Evolutionary conservation across 192 early-diverging fungal species (phyloP).

Genomic region (Phlyctochytrium planicorne): DNA sequence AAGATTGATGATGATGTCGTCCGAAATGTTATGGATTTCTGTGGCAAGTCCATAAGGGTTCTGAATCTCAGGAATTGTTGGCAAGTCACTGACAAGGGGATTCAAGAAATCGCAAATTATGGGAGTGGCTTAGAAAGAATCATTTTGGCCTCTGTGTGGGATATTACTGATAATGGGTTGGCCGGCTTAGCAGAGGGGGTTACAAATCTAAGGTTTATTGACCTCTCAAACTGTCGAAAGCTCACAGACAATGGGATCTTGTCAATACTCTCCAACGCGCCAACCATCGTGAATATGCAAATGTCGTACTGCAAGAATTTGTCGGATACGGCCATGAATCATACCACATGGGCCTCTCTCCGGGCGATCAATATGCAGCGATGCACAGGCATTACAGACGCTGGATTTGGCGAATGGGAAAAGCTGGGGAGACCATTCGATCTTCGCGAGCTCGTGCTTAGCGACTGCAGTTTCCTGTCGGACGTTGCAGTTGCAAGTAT

Average conservation of each 20-base stretch:
- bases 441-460: slow-evolving; percentile 58
- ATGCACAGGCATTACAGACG: slow-evolving; percentile 71
- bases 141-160: slow-evolving; percentile 70
- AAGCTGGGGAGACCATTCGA: slow-evolving; percentile 18
- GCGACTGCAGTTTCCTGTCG: slow-evolving; percentile 76
- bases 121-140: slow-evolving; percentile 41
- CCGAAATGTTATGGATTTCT: slow-evolving; percentile 35
- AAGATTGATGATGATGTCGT: slow-evolving; percentile 53
- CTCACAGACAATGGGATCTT: slow-evolving; percentile 63
- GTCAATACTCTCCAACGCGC: slow-evolving; percentile 46
- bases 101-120: slow-evolving; percentile 43
- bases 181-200: slow-evolving; percentile 43
- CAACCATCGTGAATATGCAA: slow-evolving; percentile 35
- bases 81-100: slow-evolving; percentile 62
- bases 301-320: slow-evolving; percentile 79
- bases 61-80: slow-evolving; percentile 69
- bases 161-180: slow-evolving; percentile 66
- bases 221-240: slow-evolving; percentile 80
- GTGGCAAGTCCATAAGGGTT: slow-evolving; percentile 41
- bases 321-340: slow-evolving; percentile 57
- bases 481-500: slow-evolving; percentile 61
- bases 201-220: slow-evolving; percentile 45
- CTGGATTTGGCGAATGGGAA: slow-evolving; percentile 57
- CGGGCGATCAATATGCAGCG: slow-evolving; percentile 68
- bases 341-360: slow-evolving; percentile 52